Evolutionary conservation across 345 rosid species (phyloP).

Genomic region (Adansonia digitata): DNA sequence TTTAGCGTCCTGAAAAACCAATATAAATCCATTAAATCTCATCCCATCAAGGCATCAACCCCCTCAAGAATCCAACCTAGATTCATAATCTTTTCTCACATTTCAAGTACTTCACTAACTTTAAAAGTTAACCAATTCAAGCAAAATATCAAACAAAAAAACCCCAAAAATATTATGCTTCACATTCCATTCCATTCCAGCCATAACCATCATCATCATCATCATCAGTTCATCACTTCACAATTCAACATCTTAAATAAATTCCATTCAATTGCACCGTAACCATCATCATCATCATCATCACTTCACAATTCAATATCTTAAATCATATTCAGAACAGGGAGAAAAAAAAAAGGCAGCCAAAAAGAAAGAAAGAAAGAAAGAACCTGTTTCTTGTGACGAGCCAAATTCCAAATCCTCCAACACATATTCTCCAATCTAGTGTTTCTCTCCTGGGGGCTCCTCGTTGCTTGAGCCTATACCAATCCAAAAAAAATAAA

Average conservation of each 20-base stretch:
- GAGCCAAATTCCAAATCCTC: slow-evolving; percentile 99
- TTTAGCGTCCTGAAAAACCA: not conserved
- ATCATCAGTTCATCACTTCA: not conserved
- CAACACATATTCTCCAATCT: slow-evolving; percentile 99
- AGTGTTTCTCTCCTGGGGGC: slow-evolving; percentile 97
- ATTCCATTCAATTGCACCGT: no score
- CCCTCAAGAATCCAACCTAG: not conserved
- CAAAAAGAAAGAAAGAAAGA: not conserved
- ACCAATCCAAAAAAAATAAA: not conserved
- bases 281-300: not conserved
- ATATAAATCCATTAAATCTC: not conserved
- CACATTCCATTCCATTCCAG: not conserved
- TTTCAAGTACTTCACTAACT: not conserved
- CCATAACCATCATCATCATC: not conserved
- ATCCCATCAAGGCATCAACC: not conserved
- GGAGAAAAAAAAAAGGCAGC: not conserved
- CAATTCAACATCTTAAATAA: not conserved
- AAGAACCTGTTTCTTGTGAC: slow-evolving; percentile 93
- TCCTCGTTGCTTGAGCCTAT: slow-evolving; percentile 95
- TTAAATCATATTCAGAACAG: not conserved
- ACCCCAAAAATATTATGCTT: not conserved
- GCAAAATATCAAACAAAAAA: no score
- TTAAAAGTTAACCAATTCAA: not conserved
- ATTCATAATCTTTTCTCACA: not conserved
- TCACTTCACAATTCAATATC: not conserved